Percentiles rank a stretch among this genome's conserved stretches.
Evolutionary conservation across 2,329 filamentous ascomycete genomes (phyloP).

Genomic region (Pseudogymnoascus sp.): DNA sequence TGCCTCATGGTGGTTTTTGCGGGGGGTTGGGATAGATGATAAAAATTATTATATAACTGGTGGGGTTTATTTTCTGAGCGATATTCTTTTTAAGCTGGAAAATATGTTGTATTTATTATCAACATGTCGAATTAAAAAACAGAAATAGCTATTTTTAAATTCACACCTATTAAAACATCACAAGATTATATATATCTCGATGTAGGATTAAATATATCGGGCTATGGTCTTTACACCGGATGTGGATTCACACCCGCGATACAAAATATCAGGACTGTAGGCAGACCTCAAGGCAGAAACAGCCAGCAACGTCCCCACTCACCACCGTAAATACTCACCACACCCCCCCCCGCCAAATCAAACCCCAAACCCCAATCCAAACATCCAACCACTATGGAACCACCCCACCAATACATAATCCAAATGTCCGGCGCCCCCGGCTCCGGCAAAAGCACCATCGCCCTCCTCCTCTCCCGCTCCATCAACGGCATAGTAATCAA

Average conservation of each 20-base stretch:
- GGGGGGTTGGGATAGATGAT: not conserved
- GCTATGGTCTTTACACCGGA: not conserved
- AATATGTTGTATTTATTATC: not conserved
- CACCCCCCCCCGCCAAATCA: not conserved
- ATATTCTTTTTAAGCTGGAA: not conserved
- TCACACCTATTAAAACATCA: not conserved
- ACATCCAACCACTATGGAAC: not conserved
- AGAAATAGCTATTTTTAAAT: not conserved
- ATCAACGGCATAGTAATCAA: conserved; percentile 29
- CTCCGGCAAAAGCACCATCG: conserved; percentile 32
- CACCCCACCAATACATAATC: conserved; percentile 16
- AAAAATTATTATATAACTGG: not conserved
- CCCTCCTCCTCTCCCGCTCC: conserved; percentile 21
- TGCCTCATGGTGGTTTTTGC: not conserved
- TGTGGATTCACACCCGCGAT: not conserved
- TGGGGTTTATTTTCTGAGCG: not conserved
- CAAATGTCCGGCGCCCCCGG: conserved; percentile 34
- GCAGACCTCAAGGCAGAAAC: not conserved
- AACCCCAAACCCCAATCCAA: not conserved
- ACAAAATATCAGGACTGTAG: not conserved
- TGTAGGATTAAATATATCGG: not conserved
- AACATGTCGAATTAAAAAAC: not conserved
- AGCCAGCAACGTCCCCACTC: not conserved
- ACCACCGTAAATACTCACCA: not conserved
- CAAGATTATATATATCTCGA: not conserved